These are phyloP conservation scores for Diatrype stigma DNA, from an alignment of 2,329 filamentous ascomycete species.

Conservation along the genomic window DNA sequence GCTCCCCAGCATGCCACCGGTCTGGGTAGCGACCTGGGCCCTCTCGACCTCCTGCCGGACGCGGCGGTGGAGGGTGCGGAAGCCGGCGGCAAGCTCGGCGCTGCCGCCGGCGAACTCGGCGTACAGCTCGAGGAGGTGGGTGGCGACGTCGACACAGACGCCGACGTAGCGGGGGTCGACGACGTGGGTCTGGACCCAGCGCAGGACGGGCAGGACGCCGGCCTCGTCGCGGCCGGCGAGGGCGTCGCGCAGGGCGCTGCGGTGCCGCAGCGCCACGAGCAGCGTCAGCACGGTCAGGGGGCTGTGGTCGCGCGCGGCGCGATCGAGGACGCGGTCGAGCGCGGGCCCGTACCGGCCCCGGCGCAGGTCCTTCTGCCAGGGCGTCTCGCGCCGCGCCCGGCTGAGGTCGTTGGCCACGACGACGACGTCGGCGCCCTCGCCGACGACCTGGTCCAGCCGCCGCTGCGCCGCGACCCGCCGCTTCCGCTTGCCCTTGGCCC, in stretches of 20 bases:
- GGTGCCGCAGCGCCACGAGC: conserved; percentile 79
- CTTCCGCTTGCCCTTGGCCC: conserved; percentile 66
- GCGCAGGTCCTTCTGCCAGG: conserved; percentile 79
- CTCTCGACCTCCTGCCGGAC: conserved; percentile 77
- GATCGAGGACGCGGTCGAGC: conserved; percentile 71
- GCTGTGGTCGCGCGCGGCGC: conserved; percentile 46
- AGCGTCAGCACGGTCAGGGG: conserved; percentile 68
- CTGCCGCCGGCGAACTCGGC: conserved; percentile 73
- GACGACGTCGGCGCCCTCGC: conserved; percentile 82
- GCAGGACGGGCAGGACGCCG: conserved; percentile 74
- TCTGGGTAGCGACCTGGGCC: conserved; percentile 77
- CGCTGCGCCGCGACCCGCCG: conserved; percentile 40
- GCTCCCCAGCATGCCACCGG: conserved; percentile 81
- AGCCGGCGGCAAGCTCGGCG: conserved; percentile 64
- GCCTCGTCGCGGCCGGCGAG: conserved; percentile 77
- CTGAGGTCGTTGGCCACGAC: conserved; percentile 69
- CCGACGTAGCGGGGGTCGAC: conserved; percentile 76
- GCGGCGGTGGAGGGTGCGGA: conserved; percentile 63
- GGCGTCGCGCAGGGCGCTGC: conserved; percentile 76
- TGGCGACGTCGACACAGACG: conserved; percentile 76
- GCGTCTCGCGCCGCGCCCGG: conserved; percentile 46
- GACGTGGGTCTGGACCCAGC: conserved; percentile 78
- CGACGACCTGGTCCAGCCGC: conserved; percentile 73
- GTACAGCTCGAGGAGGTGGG: conserved; percentile 84
- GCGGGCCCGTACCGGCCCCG: conserved; percentile 73